Evolutionary conservation across 805 yeast genomes (phyloP), one percentile per base, ranked within the genome.

Genomic region (Candida jianshihensis): DNA sequence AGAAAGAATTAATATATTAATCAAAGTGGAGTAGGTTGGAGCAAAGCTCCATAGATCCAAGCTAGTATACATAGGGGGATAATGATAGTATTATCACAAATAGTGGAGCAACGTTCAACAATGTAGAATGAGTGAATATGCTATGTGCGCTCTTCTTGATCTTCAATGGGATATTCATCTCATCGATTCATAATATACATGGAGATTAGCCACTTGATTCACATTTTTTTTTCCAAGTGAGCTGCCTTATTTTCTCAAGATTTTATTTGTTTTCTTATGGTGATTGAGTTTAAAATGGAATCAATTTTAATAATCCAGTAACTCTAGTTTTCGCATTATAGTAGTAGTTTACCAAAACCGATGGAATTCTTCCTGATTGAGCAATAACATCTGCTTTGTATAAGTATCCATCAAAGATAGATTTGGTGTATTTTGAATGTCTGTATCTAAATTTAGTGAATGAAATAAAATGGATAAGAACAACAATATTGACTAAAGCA

Each of bases 401-500:
- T 39, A 77, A 73, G 46, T 70, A 68, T 35, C 68, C 69, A 12
- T 59, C 58, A 31, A 78, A 56, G 8, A 78, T 56, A 8, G 59
- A 47, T 50, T 78, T 70, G 36, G 81, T 75, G 41, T 71, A 68
- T 35, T 67, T 66, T 31, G 75, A 75, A 48, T 74, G 75, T 49
- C 70, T 69, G 48, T 59, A 81, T 54, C 88, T 70, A 38, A 77
- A 52, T 57, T 78, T 78, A 57, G 77, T 62, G 57, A 81, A 81
- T 16, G 68, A 54, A 15, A 71, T 48, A 48, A 75, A 77, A 16
- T 67, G 57, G 1, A 66, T 26, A n/a, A 73, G 51, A 1, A 75
- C 62, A 2, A 63, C 14, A 1, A 72, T 21, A 7, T 60, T 60
- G 33, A 64, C 39, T 14, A 56, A 48, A 8, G 55, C 49, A 1